These are phyloP conservation scores for Albugo candida DNA, from an alignment of 352 stramenopile species.

Conservation along the genomic window DNA sequence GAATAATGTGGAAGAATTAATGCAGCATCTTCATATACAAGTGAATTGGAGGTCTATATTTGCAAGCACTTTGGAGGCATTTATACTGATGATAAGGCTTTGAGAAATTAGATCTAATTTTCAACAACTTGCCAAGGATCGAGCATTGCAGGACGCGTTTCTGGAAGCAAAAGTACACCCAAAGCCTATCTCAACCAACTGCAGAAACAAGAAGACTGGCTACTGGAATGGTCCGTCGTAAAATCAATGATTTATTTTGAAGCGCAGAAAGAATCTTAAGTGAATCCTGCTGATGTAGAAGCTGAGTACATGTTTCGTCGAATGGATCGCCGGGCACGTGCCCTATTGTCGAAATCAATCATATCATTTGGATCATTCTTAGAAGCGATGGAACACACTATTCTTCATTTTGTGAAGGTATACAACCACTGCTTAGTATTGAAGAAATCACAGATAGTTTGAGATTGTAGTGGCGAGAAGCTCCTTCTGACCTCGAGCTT, in stretches of 20 bases:
- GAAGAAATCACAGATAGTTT: slow-evolving; percentile 14
- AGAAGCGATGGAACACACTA: slow-evolving; percentile 52
- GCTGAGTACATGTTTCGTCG: slow-evolving; percentile 59
- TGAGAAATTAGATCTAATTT: slow-evolving; percentile 45
- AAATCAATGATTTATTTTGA: neutral
- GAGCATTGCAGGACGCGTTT: slow-evolving; percentile 50
- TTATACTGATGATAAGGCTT: neutral
- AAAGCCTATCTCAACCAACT: slow-evolving; percentile 17
- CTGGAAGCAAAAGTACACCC: slow-evolving; percentile 28
- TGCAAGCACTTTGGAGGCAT: neutral
- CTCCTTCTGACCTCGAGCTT: slow-evolving; percentile 53
- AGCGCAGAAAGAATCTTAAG: neutral
- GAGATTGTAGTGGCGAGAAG: slow-evolving; percentile 37
- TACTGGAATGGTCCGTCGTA: slow-evolving; percentile 40
- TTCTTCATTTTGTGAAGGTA: slow-evolving; percentile 71
- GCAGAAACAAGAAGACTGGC: slow-evolving; percentile 26
- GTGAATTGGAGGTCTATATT: slow-evolving; percentile 58
- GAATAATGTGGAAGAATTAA: slow-evolving; percentile 44
- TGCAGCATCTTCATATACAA: slow-evolving; percentile 77
- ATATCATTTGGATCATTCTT: slow-evolving; percentile 45
- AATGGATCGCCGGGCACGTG: slow-evolving; percentile 49
- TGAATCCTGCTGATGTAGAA: slow-evolving; percentile 14
- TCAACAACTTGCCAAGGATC: slow-evolving; percentile 58
- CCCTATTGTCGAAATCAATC: slow-evolving; percentile 48
- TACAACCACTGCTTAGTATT: neutral